Evolutionary conservation across 306 rosid species (phyloP), one percentile per base, ranked within the genome.

Genomic region (Malus fusca): DNA sequence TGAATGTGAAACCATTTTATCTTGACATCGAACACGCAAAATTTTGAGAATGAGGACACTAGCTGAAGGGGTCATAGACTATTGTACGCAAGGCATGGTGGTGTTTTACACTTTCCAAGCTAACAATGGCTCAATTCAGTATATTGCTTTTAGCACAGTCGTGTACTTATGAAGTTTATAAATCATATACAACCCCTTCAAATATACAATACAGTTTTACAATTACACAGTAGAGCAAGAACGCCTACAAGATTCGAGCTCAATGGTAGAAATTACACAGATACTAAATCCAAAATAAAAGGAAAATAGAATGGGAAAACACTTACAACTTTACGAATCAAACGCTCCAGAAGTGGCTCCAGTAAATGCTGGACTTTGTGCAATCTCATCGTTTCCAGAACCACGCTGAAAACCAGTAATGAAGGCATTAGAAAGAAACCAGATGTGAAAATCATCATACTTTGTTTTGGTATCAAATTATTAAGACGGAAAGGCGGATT

Each of bases 261-360:
- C 53, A 42, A 53, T 25, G 60, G 31, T 53, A 9, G 22, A 42
- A 35, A 25, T 0, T 14, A 22, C 11, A 79, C 51, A 77, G 43
- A 68, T 53, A 59, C 12, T 23, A 23, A 74, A 63, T 18, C 33
- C 75, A 69, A 70, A 8, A 72, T 12, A 48, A 18, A n/a, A 70
- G 55, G 71, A 19, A 66, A 75, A 3, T 26, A 9, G 21, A 14
- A 53, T 56, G 69, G 30, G 70, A 28, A 58, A 35, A 75, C 69
- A 74, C 88, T 74, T 88, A 93, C 98, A 93, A 93, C 98, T 87
- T 83, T 82, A 8, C 98, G 98, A 80, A 93, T 85, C 89, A 93
- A 84, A 40, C 93, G 96, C 84, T 89, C 93, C 11, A 88, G 79
- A 81, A 88, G 78, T 9, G 97, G 97, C 87, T 93, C 97, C 85